Evolutionary conservation across 257 asterid species (phyloP), one percentile per base, ranked within the genome.

Genomic region (Ajuga chamaepitys): DNA sequence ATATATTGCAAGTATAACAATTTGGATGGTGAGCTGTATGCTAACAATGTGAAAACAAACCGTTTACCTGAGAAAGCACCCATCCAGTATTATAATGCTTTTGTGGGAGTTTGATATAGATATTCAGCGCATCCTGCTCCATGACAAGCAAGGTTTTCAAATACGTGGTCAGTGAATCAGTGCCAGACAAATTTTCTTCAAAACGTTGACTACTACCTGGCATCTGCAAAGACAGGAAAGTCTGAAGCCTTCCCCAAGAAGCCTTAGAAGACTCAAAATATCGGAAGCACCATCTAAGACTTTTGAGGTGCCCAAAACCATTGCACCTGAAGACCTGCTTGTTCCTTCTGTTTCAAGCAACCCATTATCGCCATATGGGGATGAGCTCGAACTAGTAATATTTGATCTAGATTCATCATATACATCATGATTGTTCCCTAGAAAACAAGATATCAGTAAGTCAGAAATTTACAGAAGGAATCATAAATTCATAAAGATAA

Each of bases 21-120:
- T 22, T 37, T 30, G 54, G 47, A 62, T 24, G 53, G 50, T 40
- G 44, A 63, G 54, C 34, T 40, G 58, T 35, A 38, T 11, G 46
- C 5, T 30, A 28, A 46, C 18, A 18, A 14, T 16, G n/a, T 58
- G 40, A 22, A 58, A 53, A 1, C 47, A 37, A 66, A 74, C 70
- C 67, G 40, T 16, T 52, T 77, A 87, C 95, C 91, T 89, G 98
- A 66, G 95, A 86, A 66, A 85, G 97, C 68, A 92, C 97, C 97
- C 98, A 89, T 78, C 95, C 97, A 0, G 97, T 89, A 76, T 87
- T 87, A 74, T 89, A 92, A 74, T 89, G 98, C 78, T 89, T 92
- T 62, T 76, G 89, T 0, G 98, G 86, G 58, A 92, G 95, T 79
- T 82, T 92, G 56, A 67, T 38, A 65, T 80, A 92, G 58, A 75